Base-by-base conservation (phyloP, 805 yeast species). In the Wilhelminamyces savonicus region DNA sequence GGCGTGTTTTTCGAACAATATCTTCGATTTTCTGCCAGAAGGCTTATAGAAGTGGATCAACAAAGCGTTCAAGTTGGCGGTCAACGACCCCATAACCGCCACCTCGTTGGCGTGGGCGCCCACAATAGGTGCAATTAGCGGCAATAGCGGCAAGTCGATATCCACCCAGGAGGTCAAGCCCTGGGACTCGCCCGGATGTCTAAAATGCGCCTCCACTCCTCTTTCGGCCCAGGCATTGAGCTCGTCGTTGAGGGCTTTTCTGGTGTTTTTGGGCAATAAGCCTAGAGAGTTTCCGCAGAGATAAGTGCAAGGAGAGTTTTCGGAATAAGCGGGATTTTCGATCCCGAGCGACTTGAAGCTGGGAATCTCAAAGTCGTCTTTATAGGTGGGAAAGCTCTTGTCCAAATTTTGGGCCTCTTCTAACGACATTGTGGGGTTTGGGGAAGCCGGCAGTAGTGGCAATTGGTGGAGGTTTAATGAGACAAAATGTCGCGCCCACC, bases 271-370 rank as follows among this genome's bases (percentile, higher is more conserved):
- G 0, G 97, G 97, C 88, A 86, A 82, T 35, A 88, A 59, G 0
- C 97, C 97, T 5, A 88, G 71, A n/a, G 95, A 85, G 60, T 88
- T 90, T 3, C 97, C 97, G 56, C 95, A 86, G 27, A 88, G 62
- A 50, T 88, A 90, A 14, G 70, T 62, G 9, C 72, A 61, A 7
- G 41, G 33, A 21, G 45, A 36, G 13, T 34, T 32, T 6, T 42
- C 40, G 13, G 27, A 26, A 21, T 36, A 40, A 7, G 29, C 24
- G 23, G 39, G 26, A 21, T 48, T 44, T 7, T 49, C 35, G 16
- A 76, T 49, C 0, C 82, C 88, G 40, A 83, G 54, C 0, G 85
- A 68, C 29, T 54, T 48, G 39, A 76, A 68, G 0, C 92, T 82
- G 6, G 95, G 95, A 21, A 81, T 56, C 17, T 57, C 65, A 48